phyloP scores from a whole-genome alignment of 805 yeast genomes.

The Lachancea thermotolerans region DNA sequence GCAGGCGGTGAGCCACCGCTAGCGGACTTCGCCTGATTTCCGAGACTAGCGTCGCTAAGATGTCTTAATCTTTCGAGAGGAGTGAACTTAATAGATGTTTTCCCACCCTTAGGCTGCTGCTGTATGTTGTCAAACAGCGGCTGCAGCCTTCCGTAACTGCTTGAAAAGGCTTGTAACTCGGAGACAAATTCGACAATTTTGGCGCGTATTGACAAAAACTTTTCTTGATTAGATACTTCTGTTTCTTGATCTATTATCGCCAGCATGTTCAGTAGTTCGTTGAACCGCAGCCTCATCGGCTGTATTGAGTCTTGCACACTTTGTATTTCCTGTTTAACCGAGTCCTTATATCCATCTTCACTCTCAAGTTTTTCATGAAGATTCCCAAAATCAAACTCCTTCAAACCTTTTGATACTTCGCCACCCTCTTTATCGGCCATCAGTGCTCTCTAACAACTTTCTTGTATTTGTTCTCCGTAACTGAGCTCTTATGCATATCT shows the following conservation, averaged over 20 bases:
- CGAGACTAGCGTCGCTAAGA: neutral
- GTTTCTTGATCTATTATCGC: constrained; percentile 15
- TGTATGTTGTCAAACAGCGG: constrained; percentile 24
- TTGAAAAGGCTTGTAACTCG: constrained; percentile 21
- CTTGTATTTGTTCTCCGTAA: too few species aligned
- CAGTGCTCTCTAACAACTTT: too few species aligned
- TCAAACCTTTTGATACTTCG: neutral
- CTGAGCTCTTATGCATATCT: too few species aligned
- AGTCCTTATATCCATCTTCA: constrained; percentile 10
- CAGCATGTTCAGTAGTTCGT: constrained; percentile 22
- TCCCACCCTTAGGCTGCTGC: constrained; percentile 15
- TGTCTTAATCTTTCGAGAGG: constrained; percentile 21
- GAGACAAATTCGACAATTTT: constrained; percentile 18
- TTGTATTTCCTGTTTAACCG: constrained; percentile 4
- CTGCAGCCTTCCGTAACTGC: constrained; percentile 16
- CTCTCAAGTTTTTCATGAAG: constrained; percentile 15
- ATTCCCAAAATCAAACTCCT: constrained; percentile 12
- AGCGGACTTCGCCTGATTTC: neutral
- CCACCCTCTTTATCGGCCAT: neutral
- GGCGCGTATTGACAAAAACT: constrained; percentile 14
- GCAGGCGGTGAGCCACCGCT: constrained; percentile 2
- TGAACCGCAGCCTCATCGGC: constrained; percentile 21
- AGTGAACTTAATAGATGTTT: constrained; percentile 16
- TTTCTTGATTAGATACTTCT: constrained; percentile 16
- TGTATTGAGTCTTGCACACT: constrained; percentile 13